Base-by-base conservation (phyloP, 116 monocot species). In the Papilionanthe hybrid region DNA sequence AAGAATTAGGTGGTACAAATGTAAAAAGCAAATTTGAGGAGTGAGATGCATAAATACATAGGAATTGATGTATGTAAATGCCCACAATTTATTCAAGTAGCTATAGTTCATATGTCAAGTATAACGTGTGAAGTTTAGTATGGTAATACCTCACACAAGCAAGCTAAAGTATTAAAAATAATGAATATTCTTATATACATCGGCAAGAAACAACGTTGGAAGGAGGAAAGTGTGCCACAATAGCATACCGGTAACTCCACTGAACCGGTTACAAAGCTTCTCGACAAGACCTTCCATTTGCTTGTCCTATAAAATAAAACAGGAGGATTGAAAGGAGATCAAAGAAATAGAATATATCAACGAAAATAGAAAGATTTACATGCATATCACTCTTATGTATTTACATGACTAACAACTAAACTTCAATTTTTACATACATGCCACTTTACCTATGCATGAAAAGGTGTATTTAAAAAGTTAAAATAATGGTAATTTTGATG, bases 221-320 rank as follows among this genome's bases (percentile, higher is more conserved):
- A 28, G 22, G n/a, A 66, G 66, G 18, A 66, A 69, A 69, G 17
- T 13, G 69, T 53, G 30, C 29, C 15, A 75, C 78, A 75, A 75
- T 86, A 43, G 67, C 48, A 72, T 93, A 99, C 95, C 99, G 81
- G 79, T 85, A 37, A 91, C 86, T 80, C 95, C 95, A 78, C 68
- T 87, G 83, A 99, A 95, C 60, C 99, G 83, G 79, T 91, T 92
- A 83, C 99, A 99, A 56, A 99, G 95, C 86, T 99, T 99, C 79
- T 99, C 99, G 82, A 99, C 95, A 80, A 99, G 95, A 57, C 89
- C 87, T 89, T 99, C 99, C 99, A 99, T 99, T 89, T 99, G 95
- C 79, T 91, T 99, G 78, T 99, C 99, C 99, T 99, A 80, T 74
- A 79, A 72, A 72, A 68, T 32, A 72, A 22, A 42, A 42, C 71